A percentile compares a stretch with the other conserved stretches of the same genome.
phyloP scores from a whole-genome alignment of 2,329 filamentous ascomycete genomes.

The Cercospora sp. region DNA sequence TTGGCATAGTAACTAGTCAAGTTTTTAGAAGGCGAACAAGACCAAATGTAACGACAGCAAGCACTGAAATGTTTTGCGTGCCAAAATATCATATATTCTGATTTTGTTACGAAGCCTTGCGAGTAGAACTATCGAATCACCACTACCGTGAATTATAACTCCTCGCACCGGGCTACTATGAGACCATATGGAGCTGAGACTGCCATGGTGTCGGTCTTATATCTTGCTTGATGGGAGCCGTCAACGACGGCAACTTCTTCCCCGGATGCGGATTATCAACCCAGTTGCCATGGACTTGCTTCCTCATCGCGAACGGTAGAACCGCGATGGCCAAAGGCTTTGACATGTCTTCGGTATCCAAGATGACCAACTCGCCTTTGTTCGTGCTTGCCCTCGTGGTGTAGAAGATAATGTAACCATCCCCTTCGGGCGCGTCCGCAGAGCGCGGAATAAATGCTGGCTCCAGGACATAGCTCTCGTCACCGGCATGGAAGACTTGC shows the following conservation, averaged over 20 bases:
- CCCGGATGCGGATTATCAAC: neutral
- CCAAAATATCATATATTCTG: neutral
- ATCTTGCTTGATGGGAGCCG: neutral
- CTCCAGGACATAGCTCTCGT: neutral
- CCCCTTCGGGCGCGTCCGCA: neutral
- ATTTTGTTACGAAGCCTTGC: neutral
- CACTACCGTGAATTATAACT: neutral
- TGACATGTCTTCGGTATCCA: neutral
- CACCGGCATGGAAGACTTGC: neutral
- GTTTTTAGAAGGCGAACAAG: too few relatives aligned
- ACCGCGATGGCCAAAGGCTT: neutral
- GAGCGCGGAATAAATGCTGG: neutral
- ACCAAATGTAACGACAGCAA: too few relatives aligned
- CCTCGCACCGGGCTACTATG: neutral
- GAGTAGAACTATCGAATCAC: neutral
- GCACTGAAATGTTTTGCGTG: too few relatives aligned
- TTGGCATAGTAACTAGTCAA: neutral
- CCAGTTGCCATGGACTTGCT: neutral
- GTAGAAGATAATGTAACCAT: neutral
- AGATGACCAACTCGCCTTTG: neutral
- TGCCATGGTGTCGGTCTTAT: neutral
- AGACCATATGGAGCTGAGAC: neutral
- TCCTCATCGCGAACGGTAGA: neutral
- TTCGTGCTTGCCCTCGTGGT: neutral
- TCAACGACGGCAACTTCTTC: neutral